A percentile compares a stretch with the other conserved stretches of the same genome.
These are phyloP conservation scores for Globisporangium nagaii DNA, from an alignment of 352 stramenopile genomes.

Conservation along the genomic window DNA sequence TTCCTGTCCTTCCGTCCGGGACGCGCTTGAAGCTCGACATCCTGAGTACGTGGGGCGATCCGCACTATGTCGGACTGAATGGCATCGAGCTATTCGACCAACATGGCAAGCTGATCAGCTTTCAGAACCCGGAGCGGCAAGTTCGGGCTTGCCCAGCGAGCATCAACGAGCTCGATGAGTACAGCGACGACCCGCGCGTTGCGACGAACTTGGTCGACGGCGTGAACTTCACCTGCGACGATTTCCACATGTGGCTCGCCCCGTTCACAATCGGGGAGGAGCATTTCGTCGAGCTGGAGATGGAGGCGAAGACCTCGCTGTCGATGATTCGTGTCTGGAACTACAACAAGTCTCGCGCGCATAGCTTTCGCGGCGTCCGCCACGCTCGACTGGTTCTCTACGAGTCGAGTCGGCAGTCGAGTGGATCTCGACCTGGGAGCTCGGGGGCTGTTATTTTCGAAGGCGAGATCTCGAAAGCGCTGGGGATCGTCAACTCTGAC, in stretches of 20 bases:
- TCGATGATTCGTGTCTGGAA: constrained; percentile 91
- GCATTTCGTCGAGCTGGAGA: constrained; percentile 54
- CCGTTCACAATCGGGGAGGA: constrained; percentile 54
- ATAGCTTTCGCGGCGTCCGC: constrained; percentile 68
- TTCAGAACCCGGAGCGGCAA: constrained; percentile 43
- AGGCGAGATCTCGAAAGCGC: constrained; percentile 76
- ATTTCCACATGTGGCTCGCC: constrained; percentile 90
- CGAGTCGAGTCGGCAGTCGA: background rate
- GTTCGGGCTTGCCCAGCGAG: constrained; percentile 62
- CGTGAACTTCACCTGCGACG: constrained; percentile 85
- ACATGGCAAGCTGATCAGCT: constrained; percentile 40
- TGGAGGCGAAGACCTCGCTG: constrained; percentile 32
- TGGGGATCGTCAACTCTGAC: constrained; percentile 47
- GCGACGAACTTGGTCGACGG: constrained; percentile 78
- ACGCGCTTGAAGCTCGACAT: constrained; percentile 69
- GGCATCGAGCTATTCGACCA: constrained; percentile 87
- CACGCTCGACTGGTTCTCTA: constrained; percentile 57
- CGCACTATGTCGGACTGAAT: constrained; percentile 87
- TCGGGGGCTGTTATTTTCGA: constrained; percentile 62
- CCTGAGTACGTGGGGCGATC: constrained; percentile 85
- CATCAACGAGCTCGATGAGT: constrained; percentile 89
- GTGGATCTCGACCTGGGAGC: background rate
- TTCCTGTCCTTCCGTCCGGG: constrained; percentile 64
- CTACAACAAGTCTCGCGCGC: constrained; percentile 89
- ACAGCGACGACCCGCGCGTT: constrained; percentile 68